Conservation (phyloP, 805 yeast genomes). For the Crinitomyces ghanaensis region DNA sequence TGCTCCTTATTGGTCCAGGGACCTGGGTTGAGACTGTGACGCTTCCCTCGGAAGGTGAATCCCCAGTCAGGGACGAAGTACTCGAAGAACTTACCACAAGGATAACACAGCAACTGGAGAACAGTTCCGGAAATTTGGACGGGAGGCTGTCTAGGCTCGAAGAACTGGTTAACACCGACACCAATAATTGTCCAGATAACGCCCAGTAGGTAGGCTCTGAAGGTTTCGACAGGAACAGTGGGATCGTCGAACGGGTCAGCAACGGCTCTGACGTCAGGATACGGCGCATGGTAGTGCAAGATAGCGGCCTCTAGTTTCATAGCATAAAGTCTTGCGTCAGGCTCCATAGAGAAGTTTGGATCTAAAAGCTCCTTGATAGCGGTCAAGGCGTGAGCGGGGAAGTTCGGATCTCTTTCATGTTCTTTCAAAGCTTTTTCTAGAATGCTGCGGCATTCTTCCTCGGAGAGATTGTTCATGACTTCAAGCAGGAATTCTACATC, state of each 20-base stretch:
- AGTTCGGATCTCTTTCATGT: constrained; percentile 39
- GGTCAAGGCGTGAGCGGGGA: constrained; percentile 30
- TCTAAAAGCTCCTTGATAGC: constrained; percentile 20
- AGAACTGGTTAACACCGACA: constrained; percentile 44
- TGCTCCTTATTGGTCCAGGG: constrained; percentile 59
- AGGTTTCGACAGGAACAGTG: constrained; percentile 34
- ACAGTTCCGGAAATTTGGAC: constrained; percentile 33
- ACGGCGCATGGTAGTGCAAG: constrained; percentile 34
- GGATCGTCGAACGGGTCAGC: constrained; percentile 37
- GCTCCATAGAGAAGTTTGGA: constrained; percentile 9
- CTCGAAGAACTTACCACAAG: constrained; percentile 35
- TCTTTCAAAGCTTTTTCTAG: constrained; percentile 31
- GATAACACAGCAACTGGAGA: constrained; percentile 39
- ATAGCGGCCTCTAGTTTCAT: constrained; percentile 31
- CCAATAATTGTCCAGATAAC: constrained; percentile 43
- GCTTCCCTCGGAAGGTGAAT: constrained; percentile 29
- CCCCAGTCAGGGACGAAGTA: constrained; percentile 31
- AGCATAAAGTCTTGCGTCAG: constrained; percentile 10
- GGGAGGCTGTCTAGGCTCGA: constrained; percentile 42
- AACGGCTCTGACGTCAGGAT: constrained; percentile 47
- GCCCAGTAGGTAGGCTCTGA: constrained; percentile 42
- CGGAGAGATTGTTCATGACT: constrained; percentile 29
- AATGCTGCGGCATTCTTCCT: constrained; percentile 32
- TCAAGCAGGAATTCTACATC: constrained; percentile 31
- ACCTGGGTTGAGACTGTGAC: constrained; percentile 44